Percentiles rank a stretch among this genome's conserved stretches.
Conservation (phyloP, 169 alveolate species). For the Plasmodium ovale region DNA sequence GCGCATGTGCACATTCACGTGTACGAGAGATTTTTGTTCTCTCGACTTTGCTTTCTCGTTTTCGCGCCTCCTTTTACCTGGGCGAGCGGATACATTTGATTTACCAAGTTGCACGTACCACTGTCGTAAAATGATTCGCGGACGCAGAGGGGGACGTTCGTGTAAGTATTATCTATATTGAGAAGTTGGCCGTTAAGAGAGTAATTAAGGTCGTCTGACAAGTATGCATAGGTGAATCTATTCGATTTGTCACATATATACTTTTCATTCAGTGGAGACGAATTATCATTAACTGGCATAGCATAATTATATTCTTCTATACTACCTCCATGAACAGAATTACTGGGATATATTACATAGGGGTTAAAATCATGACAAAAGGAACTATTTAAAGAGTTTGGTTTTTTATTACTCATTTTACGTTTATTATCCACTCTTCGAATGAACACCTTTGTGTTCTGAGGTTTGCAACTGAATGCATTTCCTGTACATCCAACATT, state of each 20-base stretch:
- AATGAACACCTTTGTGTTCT: constrained; percentile 39
- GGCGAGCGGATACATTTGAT: constrained; percentile 10
- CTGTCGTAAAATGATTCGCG: constrained; percentile 8
- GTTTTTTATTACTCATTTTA: constrained; percentile 36
- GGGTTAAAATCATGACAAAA: constrained; percentile 29
- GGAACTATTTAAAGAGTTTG: constrained; percentile 20
- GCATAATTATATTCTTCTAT: constrained; percentile 26
- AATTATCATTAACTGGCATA: constrained; percentile 15
- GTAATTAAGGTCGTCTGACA: constrained; percentile 36
- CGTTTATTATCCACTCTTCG: constrained; percentile 65
- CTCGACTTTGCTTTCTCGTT: background rate
- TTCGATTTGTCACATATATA: constrained; percentile 16
- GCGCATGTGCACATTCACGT: background rate
- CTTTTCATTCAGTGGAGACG: constrained; percentile 4
- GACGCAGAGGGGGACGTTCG: constrained; percentile 41
- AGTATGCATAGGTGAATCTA: constrained; percentile 17
- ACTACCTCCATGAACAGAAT: constrained; percentile 40
- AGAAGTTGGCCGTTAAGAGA: constrained; percentile 21
- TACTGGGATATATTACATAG: constrained; percentile 14
- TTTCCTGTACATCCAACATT: constrained; percentile 28
- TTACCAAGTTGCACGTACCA: background rate
- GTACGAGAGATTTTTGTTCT: background rate
- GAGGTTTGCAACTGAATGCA: constrained; percentile 38
- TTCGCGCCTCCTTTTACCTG: constrained; percentile 8
- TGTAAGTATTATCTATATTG: constrained; percentile 13